phyloP scores from a whole-genome alignment of 768 basidiomycete species.

The Rhodotorula paludigena region DNA sequence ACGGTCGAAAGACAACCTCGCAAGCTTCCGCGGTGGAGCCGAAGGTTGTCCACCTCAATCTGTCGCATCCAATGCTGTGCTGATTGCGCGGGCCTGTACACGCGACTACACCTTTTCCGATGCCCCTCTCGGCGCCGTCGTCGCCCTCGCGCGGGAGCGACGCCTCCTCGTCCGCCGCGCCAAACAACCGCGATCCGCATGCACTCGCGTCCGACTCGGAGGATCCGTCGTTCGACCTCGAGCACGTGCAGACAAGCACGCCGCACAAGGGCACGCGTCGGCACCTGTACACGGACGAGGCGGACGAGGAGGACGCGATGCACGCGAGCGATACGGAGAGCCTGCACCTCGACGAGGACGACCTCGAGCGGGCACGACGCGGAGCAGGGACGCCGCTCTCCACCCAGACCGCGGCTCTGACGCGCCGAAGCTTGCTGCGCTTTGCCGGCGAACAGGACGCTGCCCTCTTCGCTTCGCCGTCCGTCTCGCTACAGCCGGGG shows the following conservation, averaged over 20 bases:
- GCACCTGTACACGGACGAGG: no score
- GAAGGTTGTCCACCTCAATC: no score
- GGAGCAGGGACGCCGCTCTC: background rate
- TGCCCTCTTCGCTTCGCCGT: no score
- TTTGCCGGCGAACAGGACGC: background rate
- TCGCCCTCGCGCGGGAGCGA: background rate
- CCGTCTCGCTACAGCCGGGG: background rate
- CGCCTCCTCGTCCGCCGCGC: background rate
- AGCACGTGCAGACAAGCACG: slow-evolving; percentile 14
- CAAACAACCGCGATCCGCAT: background rate
- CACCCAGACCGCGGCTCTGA: slow-evolving; percentile 8
- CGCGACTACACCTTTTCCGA: background rate
- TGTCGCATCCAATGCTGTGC: no score
- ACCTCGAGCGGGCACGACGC: background rate
- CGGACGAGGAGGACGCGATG: slow-evolving; percentile 7
- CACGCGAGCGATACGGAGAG: slow-evolving; percentile 34
- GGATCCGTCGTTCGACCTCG: slow-evolving; percentile 13
- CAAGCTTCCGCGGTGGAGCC: no score
- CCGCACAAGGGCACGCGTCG: slow-evolving; percentile 1
- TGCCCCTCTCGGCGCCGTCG: background rate
- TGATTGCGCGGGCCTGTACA: background rate
- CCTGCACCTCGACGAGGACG: slow-evolving; percentile 6
- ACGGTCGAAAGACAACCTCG: no score
- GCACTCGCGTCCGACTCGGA: background rate
- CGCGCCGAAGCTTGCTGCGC: slow-evolving; percentile 9